These are phyloP conservation scores for Hyphodiscus sp. DNA, from an alignment of 2,329 filamentous ascomycete genomes.

Conservation along the genomic window DNA sequence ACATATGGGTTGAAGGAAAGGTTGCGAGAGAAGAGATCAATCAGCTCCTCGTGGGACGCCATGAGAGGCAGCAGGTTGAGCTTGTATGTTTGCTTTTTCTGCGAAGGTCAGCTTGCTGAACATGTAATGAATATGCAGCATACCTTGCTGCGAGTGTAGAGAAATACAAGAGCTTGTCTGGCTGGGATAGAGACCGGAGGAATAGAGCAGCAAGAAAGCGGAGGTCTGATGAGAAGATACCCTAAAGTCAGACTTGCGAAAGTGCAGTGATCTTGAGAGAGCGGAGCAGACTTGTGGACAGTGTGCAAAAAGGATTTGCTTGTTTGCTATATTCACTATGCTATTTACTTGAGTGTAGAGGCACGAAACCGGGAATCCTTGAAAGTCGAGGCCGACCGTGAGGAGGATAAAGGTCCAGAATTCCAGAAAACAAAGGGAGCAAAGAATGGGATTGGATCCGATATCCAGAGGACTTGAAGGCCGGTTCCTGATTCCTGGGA, in stretches of 20 bases:
- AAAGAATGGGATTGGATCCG: conserved; percentile 7
- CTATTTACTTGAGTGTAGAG: conserved; percentile 35
- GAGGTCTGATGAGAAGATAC: conserved; percentile 20
- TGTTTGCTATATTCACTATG: conserved; percentile 45
- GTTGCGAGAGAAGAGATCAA: conserved; percentile 70
- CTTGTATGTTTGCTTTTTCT: conserved; percentile 17
- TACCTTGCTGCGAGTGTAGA: conserved; percentile 27
- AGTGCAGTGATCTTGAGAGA: conserved; percentile 21
- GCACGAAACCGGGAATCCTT: conserved; percentile 20
- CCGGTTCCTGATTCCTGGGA: neutral
- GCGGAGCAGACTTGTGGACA: conserved; percentile 29
- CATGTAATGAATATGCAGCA: conserved; percentile 15
- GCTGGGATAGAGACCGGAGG: conserved; percentile 7
- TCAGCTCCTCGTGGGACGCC: conserved; percentile 74
- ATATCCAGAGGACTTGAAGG: conserved; percentile 1
- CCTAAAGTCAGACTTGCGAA: conserved; percentile 27
- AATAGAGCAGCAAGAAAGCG: neutral
- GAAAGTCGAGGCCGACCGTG: conserved; percentile 11
- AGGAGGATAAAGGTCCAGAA: conserved; percentile 4
- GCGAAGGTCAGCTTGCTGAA: conserved; percentile 17
- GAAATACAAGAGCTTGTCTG: conserved; percentile 19
- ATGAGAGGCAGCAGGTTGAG: conserved; percentile 41
- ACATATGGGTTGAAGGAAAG: conserved; percentile 50
- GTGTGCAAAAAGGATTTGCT: conserved; percentile 22
- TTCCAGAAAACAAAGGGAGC: conserved; percentile 3